Evolutionary conservation across 495 filamentous ascomycete species (phyloP).

Genomic region (Penicillium soppii): DNA sequence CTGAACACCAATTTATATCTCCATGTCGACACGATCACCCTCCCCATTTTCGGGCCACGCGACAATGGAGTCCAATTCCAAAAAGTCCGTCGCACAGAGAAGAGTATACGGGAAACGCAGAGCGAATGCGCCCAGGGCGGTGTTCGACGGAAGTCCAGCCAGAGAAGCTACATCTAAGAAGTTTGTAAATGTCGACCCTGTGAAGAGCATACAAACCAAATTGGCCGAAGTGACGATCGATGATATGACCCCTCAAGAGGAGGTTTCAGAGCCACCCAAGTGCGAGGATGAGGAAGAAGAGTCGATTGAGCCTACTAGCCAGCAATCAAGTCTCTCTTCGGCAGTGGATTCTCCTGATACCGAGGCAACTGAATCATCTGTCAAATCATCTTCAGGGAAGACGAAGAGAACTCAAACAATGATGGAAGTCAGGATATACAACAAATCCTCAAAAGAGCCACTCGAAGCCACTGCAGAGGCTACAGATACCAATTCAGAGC

Average conservation of each 20-base stretch:
- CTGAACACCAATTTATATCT: too few species aligned
- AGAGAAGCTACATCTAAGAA: conserved; percentile 11
- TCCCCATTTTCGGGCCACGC: conserved; percentile 16
- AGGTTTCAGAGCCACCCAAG: not conserved
- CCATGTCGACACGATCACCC: conserved; percentile 9
- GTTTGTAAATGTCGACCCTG: conserved; percentile 11
- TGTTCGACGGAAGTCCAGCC: conserved; percentile 40
- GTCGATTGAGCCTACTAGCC: not conserved
- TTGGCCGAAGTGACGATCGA: conserved; percentile 37
- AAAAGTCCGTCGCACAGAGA: conserved; percentile 25
- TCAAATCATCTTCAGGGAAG: not conserved
- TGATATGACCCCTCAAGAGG: not conserved
- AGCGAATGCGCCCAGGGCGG: conserved; percentile 39
- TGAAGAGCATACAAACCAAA: conserved; percentile 33
- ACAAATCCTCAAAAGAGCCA: not conserved
- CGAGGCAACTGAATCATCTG: conserved; percentile 1
- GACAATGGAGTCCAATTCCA: conserved; percentile 17
- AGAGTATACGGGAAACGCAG: conserved; percentile 46
- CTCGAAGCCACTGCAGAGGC: not conserved
- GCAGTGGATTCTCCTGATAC: not conserved
- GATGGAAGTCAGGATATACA: conserved; percentile 34
- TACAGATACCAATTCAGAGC: not conserved
- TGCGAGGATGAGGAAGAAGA: not conserved
- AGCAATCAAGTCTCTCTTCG: not conserved
- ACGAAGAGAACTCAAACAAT: conserved; percentile 14